These are phyloP conservation scores for Rubia balearica DNA, from an alignment of 305 asterid species.

Conservation along the genomic window DNA sequence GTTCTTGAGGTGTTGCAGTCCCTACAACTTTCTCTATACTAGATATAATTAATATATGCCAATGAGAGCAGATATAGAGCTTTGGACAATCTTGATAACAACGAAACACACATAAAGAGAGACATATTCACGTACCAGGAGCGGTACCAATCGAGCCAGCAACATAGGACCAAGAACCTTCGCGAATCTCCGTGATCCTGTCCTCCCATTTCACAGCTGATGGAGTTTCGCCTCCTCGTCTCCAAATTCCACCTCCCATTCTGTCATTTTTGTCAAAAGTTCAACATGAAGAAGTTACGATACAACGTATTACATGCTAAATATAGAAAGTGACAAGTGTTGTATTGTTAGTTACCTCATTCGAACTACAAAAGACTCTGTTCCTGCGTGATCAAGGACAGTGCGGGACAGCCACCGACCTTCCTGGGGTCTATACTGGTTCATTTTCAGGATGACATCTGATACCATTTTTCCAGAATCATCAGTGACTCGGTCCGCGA, in stretches of 20 bases:
- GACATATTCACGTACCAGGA: constrained; percentile 51
- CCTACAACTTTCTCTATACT: constrained; percentile 90
- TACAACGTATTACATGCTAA: background rate
- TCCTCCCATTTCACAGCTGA: constrained; percentile 75
- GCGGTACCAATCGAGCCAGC: constrained; percentile 71
- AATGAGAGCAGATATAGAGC: constrained; percentile 11
- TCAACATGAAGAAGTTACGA: constrained; percentile 6
- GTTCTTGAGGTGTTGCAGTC: constrained; percentile 73
- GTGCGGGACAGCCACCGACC: constrained; percentile 92
- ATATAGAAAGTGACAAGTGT: background rate
- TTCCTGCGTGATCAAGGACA: constrained; percentile 81
- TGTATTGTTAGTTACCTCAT: constrained; percentile 45
- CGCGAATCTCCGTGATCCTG: constrained; percentile 57
- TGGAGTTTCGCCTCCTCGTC: constrained; percentile 86
- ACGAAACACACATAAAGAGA: background rate
- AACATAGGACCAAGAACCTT: constrained; percentile 90
- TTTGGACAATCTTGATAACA: background rate
- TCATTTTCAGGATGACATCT: constrained; percentile 76
- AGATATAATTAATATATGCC: constrained; percentile 33
- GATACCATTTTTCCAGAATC: constrained; percentile 92
- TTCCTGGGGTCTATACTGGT: constrained; percentile 72
- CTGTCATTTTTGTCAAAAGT: constrained; percentile 27
- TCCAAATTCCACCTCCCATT: constrained; percentile 81
- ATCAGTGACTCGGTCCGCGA: constrained; percentile 82
- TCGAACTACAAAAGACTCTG: constrained; percentile 78